Evolutionary conservation across 1,284 basidiomycete species (phyloP), one percentile per base, ranked within the genome.

Genomic region (Meira miltonrushii): DNA sequence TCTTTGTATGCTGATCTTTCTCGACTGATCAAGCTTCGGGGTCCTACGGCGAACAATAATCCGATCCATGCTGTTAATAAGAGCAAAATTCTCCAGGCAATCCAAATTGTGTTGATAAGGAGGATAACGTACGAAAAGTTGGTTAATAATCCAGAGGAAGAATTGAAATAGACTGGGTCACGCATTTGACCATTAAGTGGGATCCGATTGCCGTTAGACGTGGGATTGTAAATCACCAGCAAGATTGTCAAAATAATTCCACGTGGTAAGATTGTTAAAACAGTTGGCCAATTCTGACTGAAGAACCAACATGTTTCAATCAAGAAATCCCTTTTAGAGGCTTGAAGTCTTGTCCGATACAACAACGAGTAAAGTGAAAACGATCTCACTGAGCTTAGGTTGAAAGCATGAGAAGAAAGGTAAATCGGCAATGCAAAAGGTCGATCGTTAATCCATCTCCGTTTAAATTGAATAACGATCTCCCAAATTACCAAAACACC

Each of bases 261-360:
- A 17, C 69, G 62, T 12, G 69, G 69, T 4, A 69, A 12, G 7
- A 71, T 55, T 2, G 63, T 65, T n/a, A 62, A 33, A 25, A 71
- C 66, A 1, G 69, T 71, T 1, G 69, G 69, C 67, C 69, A 71
- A 47, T 71, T 71, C 54, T 71, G 69, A 25, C 65, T 66, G 33
- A 60, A 62, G 57, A 60, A 62, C 69, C 69, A 71, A 23, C 55
- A 64, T 5, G 65, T 57, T 39, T 71, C 69, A 57, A 67, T 69
- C 38, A 59, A 44, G 15, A 58, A 52, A 44, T 68, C 65, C n/a
- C 60, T 43, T 7, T 52, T 54, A 15, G 37, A 47, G 21, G 63
- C 63, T 15, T 50, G 49, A 39, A 47, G 41, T 13, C 66, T 65
- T 10, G 64, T 58, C 9, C 64, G 62, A 43, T 67, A 68, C 39